phyloP scores from a whole-genome alignment of 768 basidiomycete genomes.

The Termitomyces titanicus region DNA sequence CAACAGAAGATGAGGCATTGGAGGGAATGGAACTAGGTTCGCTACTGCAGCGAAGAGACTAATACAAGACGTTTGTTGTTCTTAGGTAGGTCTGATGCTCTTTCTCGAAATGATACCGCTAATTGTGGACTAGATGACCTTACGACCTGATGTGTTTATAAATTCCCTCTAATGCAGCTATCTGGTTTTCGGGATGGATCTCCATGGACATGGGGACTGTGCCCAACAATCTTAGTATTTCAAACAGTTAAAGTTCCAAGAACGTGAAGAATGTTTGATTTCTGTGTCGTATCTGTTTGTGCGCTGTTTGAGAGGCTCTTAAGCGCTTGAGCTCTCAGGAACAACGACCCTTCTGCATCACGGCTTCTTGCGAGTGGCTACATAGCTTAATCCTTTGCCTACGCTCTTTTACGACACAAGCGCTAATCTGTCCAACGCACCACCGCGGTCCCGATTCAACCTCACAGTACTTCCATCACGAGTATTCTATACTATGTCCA shows the following conservation, averaged over 20 bases:
- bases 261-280: not conserved
- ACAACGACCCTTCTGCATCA: not conserved
- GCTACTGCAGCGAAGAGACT: constrained; percentile 36
- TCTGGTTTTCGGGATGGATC: not conserved
- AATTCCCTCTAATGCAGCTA: not conserved
- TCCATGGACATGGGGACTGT: constrained; percentile 1
- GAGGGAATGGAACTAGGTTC: constrained; percentile 59
- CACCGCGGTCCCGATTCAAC: not conserved
- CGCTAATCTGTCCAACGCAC: not conserved
- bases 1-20: constrained; percentile 50
- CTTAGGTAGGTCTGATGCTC: not conserved
- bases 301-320: not conserved
- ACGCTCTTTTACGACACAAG: not conserved
- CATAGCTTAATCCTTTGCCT: too few relatives aligned
- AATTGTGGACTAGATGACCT: constrained; percentile 4
- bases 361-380: too few relatives aligned
- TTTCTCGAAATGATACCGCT: not conserved
- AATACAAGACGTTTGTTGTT: constrained; percentile 5
- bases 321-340: too few relatives aligned
- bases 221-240: too few relatives aligned
- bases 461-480: not conserved
- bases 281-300: not conserved
- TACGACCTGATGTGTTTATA: constrained; percentile 13
- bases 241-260: not conserved
- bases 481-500: not conserved